Evolutionary conservation across 139 green algal genomes (phyloP).

Genomic region (Mychonastes homosphaera): DNA sequence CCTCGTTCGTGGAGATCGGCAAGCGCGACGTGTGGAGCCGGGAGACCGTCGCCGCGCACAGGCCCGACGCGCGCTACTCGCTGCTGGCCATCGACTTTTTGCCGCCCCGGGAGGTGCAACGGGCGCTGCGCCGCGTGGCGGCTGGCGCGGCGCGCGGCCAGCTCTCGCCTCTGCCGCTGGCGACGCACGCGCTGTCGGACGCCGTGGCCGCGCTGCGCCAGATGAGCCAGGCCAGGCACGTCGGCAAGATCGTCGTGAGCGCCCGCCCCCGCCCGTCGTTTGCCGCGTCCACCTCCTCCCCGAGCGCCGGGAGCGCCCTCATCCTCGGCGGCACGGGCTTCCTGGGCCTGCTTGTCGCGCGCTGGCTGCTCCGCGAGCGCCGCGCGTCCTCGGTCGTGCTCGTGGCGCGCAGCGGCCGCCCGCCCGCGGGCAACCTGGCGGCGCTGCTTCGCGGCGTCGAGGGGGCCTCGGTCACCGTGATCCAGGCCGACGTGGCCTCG

Average conservation of each 20-base stretch:
- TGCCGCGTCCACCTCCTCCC: not conserved
- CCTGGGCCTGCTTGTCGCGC: constrained; percentile 40
- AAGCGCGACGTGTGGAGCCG: constrained; percentile 78
- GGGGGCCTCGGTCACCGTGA: not conserved
- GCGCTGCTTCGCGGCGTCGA: too few relatives aligned
- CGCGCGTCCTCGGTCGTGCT: constrained; percentile 1
- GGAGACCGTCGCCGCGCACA: constrained; percentile 44
- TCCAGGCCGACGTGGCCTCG: too few relatives aligned
- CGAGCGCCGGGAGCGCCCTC: constrained; percentile 9
- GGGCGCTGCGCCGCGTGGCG: constrained; percentile 28
- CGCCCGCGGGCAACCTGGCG: constrained; percentile 10
- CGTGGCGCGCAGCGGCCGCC: not conserved
- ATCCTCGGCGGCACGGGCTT: constrained; percentile 44
- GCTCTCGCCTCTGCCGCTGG: constrained; percentile 29
- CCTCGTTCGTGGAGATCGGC: constrained; percentile 71
- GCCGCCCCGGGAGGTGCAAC: constrained; percentile 18
- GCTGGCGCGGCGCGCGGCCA: constrained; percentile 18
- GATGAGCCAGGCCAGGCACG: constrained; percentile 38
- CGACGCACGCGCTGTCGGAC: constrained; percentile 19
- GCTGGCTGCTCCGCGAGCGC: constrained; percentile 23
- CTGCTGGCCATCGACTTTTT: constrained; percentile 67
- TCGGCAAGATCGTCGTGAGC: constrained; percentile 65
- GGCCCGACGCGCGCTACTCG: constrained; percentile 62
- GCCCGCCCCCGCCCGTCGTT: not conserved
- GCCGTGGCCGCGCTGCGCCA: constrained; percentile 37